These are phyloP conservation scores for Entomophthora muscae DNA, from an alignment of 371 early-diverging fungal genomes.

Conservation along the genomic window DNA sequence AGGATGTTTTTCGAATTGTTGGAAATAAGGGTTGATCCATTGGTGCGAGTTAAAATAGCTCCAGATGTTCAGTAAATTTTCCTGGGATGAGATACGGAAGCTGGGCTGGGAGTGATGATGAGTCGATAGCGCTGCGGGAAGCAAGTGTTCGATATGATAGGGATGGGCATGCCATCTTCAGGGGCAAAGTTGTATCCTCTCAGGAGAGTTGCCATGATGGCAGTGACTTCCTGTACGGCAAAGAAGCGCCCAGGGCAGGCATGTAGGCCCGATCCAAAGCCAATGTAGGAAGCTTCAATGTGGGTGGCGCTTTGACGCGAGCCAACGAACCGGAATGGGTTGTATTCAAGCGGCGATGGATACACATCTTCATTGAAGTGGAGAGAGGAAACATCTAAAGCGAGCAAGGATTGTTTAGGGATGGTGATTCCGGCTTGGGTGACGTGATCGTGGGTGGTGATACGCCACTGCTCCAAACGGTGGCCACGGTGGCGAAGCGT, in stretches of 20 bases:
- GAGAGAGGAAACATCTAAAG: background rate
- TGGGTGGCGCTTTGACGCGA: constrained; percentile 16
- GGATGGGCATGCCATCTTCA: background rate
- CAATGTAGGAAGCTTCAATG: constrained; percentile 17
- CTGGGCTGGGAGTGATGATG: too few relatives aligned
- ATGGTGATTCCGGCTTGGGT: constrained; percentile 16
- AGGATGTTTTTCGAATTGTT: too few relatives aligned
- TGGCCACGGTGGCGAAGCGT: constrained; percentile 10
- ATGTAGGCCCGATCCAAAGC: constrained; percentile 31
- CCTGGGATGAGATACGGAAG: too few relatives aligned
- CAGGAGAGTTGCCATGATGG: background rate
- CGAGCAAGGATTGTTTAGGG: constrained; percentile 13
- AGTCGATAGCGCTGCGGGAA: background rate
- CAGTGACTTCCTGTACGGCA: constrained; percentile 26
- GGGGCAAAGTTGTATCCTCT: constrained; percentile 1
- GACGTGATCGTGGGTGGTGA: constrained; percentile 11
- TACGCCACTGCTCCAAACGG: constrained; percentile 11
- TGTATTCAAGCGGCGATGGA: constrained; percentile 9
- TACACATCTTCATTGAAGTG: constrained; percentile 10
- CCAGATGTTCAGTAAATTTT: too few relatives aligned
- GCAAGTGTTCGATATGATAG: background rate
- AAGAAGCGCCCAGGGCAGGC: constrained; percentile 30
- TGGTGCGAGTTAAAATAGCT: background rate
- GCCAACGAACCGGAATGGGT: constrained; percentile 20
- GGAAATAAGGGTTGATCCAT: too few relatives aligned